A percentile compares a stretch with the other conserved stretches of the same genome.
Evolutionary conservation across 148 eudicot genomes (phyloP).

Genomic region (Camellia japonica): DNA sequence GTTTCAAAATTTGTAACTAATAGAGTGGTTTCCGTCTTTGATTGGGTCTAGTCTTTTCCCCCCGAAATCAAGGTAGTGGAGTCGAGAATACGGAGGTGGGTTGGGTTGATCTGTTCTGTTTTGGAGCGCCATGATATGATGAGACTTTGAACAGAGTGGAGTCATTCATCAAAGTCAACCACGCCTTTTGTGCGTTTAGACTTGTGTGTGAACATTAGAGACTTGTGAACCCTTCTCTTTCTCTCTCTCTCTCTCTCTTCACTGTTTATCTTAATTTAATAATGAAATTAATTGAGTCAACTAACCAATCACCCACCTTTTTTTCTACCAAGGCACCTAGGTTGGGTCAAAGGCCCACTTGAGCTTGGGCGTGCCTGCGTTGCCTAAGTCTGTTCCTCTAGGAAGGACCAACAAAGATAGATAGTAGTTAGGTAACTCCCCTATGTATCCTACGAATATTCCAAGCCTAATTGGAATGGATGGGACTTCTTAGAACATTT

Average conservation of each 20-base stretch:
- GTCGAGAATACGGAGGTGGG: too few species aligned
- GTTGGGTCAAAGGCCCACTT: background rate
- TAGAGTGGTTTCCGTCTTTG: too few species aligned
- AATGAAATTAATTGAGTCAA: background rate
- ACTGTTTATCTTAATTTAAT: background rate
- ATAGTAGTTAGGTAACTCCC: background rate
- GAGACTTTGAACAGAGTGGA: background rate
- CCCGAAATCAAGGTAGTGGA: too few species aligned
- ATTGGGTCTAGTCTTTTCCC: too few species aligned
- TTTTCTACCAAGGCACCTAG: background rate
- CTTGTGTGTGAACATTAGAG: constrained; percentile 22
- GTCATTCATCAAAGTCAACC: constrained; percentile 11
- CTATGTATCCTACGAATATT: background rate
- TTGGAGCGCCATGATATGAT: background rate
- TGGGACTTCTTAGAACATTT: too few species aligned
- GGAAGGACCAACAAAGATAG: background rate
- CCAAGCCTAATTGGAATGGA: background rate
- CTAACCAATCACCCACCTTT: background rate
- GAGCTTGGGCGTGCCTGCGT: too few species aligned
- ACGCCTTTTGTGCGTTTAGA: background rate
- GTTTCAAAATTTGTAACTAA: too few species aligned
- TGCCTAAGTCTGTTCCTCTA: background rate
- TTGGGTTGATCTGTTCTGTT: background rate
- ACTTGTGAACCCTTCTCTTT: background rate
- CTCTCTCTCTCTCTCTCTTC: constrained; percentile 4